Conservation (phyloP, 2,329 filamentous ascomycete species). For the Xylariaceae sp. region DNA sequence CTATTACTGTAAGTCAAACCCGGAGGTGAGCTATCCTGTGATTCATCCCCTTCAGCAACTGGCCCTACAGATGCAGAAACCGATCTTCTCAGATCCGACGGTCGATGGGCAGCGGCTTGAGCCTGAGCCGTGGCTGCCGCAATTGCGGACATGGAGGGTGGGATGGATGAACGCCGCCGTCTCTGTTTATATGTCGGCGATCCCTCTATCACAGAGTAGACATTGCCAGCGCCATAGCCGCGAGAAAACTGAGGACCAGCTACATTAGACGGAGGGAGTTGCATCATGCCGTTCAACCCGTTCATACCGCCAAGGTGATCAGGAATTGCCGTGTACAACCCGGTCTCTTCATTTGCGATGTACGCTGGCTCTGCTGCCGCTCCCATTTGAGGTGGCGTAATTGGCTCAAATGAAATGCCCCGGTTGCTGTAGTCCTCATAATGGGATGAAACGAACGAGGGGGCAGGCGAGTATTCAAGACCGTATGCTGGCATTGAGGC, state of each 20-base stretch:
- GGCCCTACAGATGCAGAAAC: slow-evolving; percentile 86
- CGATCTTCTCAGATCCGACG: slow-evolving; percentile 88
- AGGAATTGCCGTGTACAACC: slow-evolving; percentile 91
- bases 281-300: slow-evolving; percentile 85
- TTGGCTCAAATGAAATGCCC: slow-evolving; percentile 92
- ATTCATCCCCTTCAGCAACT: slow-evolving; percentile 78
- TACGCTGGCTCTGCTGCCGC: slow-evolving; percentile 90
- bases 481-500: slow-evolving; percentile 96
- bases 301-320: slow-evolving; percentile 76
- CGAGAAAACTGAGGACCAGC: slow-evolving; percentile 78
- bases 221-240: slow-evolving; percentile 72
- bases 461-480: slow-evolving; percentile 96
- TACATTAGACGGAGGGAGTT: slow-evolving; percentile 84
- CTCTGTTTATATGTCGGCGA: slow-evolving; percentile 99
- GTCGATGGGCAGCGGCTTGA: slow-evolving; percentile 68
- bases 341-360: slow-evolving; percentile 97
- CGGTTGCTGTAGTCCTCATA: slow-evolving; percentile 98
- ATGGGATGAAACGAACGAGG: slow-evolving; percentile 97
- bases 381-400: slow-evolving; percentile 88
- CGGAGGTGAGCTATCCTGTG: slow-evolving; percentile 76
- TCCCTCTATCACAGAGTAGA: slow-evolving; percentile 95
- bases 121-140: slow-evolving; percentile 64
- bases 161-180: slow-evolving; percentile 88
- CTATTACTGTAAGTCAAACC: slow-evolving; percentile 73
- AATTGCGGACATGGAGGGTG: slow-evolving; percentile 72